Evolutionary conservation across 805 yeast genomes (phyloP).

Genomic region (Barnettozyma botsteinii): DNA sequence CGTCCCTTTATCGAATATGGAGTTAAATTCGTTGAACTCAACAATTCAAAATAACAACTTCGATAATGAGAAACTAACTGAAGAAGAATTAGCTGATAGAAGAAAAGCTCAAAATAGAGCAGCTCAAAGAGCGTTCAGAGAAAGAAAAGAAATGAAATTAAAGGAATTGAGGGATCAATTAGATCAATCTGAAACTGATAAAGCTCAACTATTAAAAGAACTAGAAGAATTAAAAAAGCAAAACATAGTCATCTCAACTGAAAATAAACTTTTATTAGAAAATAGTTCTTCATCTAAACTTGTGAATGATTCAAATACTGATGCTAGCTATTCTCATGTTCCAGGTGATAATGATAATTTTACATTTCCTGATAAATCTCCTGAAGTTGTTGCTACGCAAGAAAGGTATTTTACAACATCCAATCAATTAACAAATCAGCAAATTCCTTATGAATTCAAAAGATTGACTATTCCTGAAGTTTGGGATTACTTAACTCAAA

Average conservation of each 20-base stretch:
- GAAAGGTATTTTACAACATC: slow-evolving; percentile 6
- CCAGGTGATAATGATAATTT: neutral
- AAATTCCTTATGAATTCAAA: slow-evolving; percentile 27
- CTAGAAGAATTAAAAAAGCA: slow-evolving; percentile 47
- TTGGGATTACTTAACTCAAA: slow-evolving; percentile 68
- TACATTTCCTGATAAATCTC: slow-evolving; percentile 10
- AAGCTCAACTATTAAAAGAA: slow-evolving; percentile 39
- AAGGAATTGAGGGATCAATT: slow-evolving; percentile 62
- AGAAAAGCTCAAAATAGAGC: slow-evolving; percentile 96
- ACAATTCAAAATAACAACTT: slow-evolving; percentile 74
- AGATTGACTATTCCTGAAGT: slow-evolving; percentile 70
- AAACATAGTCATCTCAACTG: slow-evolving; percentile 52
- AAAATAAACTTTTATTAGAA: slow-evolving; percentile 51
- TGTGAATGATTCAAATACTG: neutral
- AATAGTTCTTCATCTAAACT: slow-evolving; percentile 12
- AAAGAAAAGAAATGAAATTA: slow-evolving; percentile 84
- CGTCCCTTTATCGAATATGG: slow-evolving; percentile 6
- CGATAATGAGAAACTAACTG: slow-evolving; percentile 62
- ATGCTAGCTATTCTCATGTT: slow-evolving; percentile 10
- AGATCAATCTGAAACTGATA: slow-evolving; percentile 50
- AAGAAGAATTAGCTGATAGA: slow-evolving; percentile 45
- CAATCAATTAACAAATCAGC: slow-evolving; percentile 23
- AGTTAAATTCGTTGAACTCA: slow-evolving; percentile 47
- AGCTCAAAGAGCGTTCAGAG: slow-evolving; percentile 95
- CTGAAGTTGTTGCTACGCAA: slow-evolving; percentile 2